A percentile compares a stretch with the other conserved stretches of the same genome.
These are phyloP conservation scores for Lunularia cruciata DNA, from an alignment of 225 moss, liverwort and hornwort genomes.

Conservation along the genomic window DNA sequence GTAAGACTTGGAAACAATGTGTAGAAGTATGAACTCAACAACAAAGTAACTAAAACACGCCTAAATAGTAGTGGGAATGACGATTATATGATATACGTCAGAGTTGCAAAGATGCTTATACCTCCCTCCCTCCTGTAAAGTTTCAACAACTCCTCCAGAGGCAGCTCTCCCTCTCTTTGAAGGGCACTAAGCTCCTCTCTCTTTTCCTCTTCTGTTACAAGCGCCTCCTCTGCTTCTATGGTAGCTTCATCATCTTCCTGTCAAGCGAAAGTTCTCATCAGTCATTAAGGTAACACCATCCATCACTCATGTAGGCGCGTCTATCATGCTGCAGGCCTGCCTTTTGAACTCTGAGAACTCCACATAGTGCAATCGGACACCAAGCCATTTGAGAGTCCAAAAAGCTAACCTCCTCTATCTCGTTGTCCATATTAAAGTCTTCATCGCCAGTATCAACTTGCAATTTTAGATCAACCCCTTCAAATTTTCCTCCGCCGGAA, in stretches of 20 bases:
- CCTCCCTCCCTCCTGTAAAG: conserved; percentile 62
- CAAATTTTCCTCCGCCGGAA: neutral
- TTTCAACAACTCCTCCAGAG: conserved; percentile 70
- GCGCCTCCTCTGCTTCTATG: conserved; percentile 82
- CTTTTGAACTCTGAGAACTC: too few species aligned
- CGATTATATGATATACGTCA: neutral
- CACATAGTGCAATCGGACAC: too few species aligned
- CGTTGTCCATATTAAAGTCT: conserved; percentile 68
- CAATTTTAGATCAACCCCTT: conserved; percentile 31
- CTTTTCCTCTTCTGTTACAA: conserved; percentile 69
- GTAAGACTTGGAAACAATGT: too few species aligned
- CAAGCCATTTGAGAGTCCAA: too few species aligned
- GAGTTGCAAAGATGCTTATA: too few species aligned
- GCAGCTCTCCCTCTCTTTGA: conserved; percentile 75
- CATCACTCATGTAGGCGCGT: too few species aligned
- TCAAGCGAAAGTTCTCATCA: conserved; percentile 10
- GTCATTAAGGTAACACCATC: too few species aligned
- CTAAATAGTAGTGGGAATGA: too few species aligned
- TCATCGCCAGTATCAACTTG: conserved; percentile 57
- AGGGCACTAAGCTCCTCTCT: conserved; percentile 74
- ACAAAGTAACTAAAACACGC: too few species aligned
- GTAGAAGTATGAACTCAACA: too few species aligned
- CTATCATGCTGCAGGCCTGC: too few species aligned
- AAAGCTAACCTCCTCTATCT: conserved; percentile 57
- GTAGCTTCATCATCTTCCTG: conserved; percentile 97